These are phyloP conservation scores for Lentinula sp. DNA, from an alignment of 768 basidiomycete species.

Conservation along the genomic window DNA sequence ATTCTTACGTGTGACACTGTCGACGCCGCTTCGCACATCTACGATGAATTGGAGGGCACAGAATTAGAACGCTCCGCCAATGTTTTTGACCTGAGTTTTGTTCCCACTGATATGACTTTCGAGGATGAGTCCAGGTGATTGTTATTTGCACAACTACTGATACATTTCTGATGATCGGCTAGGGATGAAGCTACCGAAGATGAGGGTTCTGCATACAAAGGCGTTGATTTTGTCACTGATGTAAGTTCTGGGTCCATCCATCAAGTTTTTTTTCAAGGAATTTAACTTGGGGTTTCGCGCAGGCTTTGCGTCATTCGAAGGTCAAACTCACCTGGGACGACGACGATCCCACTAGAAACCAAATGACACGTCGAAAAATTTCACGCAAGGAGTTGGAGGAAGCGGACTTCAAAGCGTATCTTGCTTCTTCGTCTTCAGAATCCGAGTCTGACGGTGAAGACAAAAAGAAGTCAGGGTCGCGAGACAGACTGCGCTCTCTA, in stretches of 20 bases:
- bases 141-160: background rate
- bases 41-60: slow-evolving; percentile 84
- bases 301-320: slow-evolving; percentile 97
- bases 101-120: slow-evolving; percentile 85
- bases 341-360: slow-evolving; percentile 85
- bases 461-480: slow-evolving; percentile 35
- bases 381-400: slow-evolving; percentile 87
- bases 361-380: slow-evolving; percentile 71
- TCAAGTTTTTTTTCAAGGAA: background rate
- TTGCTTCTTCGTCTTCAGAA: slow-evolving; percentile 67
- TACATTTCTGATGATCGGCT: background rate
- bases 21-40: slow-evolving; percentile 73
- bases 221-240: slow-evolving; percentile 88
- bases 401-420: slow-evolving; percentile 77
- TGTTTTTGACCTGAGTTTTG: slow-evolving; percentile 91
- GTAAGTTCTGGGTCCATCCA: slow-evolving; percentile 38
- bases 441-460: slow-evolving; percentile 45
- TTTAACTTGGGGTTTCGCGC: background rate
- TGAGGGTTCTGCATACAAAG: slow-evolving; percentile 53
- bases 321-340: slow-evolving; percentile 99
- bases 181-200: slow-evolving; percentile 80
- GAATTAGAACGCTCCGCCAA: slow-evolving; percentile 97
- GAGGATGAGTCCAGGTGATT: slow-evolving; percentile 68
- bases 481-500: slow-evolving; percentile 72
- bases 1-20: slow-evolving; percentile 83